Evolutionary conservation across 441 rosid species (phyloP).

Genomic region (Croton laevigatus): DNA sequence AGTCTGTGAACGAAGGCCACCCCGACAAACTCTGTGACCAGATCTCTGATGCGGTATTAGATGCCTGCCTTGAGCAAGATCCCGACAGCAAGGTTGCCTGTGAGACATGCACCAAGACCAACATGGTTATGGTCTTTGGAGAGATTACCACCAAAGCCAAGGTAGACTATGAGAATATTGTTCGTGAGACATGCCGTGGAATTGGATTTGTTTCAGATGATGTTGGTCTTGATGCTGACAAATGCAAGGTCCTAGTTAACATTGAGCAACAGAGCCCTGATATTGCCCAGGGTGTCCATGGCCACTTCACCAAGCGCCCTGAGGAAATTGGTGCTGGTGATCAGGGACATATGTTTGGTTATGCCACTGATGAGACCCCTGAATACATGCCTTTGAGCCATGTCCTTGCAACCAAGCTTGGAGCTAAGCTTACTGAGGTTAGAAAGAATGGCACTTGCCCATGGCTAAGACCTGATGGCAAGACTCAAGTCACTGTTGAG

Average conservation of each 20-base stretch:
- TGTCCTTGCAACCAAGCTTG: constrained; percentile 75
- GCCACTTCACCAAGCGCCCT: constrained; percentile 74
- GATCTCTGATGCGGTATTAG: constrained; percentile 78
- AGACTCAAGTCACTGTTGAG: constrained; percentile 79
- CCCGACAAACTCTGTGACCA: constrained; percentile 82
- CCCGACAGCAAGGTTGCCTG: constrained; percentile 85
- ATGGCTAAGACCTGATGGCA: constrained; percentile 77
- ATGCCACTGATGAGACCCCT: constrained; percentile 72
- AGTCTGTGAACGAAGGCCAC: constrained; percentile 80
- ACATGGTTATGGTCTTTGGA: constrained; percentile 85
- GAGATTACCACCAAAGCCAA: constrained; percentile 77
- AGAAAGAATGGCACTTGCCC: constrained; percentile 70
- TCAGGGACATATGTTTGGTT: constrained; percentile 80
- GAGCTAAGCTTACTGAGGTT: constrained; percentile 68
- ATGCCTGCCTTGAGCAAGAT: constrained; percentile 75
- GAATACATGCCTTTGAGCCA: constrained; percentile 70
- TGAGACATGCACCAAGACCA: constrained; percentile 74
- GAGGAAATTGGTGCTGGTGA: constrained; percentile 80
- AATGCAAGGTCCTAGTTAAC: constrained; percentile 80
- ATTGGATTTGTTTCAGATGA: constrained; percentile 65
- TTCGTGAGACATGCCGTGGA: constrained; percentile 60
- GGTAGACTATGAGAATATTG: constrained; percentile 71
- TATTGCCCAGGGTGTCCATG: constrained; percentile 82
- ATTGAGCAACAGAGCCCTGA: constrained; percentile 81
- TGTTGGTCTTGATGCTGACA: constrained; percentile 71